Conservation (phyloP, 176 grass and related monocot genomes). For the Oryza nivara region DNA sequence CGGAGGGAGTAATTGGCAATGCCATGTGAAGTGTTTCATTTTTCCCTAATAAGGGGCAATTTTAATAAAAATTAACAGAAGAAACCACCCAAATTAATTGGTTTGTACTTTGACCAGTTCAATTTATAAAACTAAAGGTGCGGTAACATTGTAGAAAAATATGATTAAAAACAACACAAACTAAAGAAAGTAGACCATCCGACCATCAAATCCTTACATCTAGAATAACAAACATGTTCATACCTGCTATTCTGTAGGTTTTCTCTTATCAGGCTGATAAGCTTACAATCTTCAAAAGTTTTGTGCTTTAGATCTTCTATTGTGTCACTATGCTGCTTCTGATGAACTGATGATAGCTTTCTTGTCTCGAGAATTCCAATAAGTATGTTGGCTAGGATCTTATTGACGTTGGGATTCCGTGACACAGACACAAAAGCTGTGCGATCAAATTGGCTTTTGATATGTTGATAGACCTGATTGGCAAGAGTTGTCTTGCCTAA, state of each 20-base stretch:
- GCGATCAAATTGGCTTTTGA: slow-evolving; percentile 27
- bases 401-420: slow-evolving; percentile 7
- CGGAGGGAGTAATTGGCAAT: neutral
- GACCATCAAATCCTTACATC: neutral
- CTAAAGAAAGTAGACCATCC: neutral
- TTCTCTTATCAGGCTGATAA: slow-evolving; percentile 17
- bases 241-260: slow-evolving; percentile 35
- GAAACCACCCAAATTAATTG: neutral
- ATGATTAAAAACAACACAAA: neutral
- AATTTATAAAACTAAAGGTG: neutral
- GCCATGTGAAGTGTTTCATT: neutral
- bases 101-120: neutral
- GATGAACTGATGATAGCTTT: neutral
- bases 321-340: neutral
- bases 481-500: slow-evolving; percentile 45
- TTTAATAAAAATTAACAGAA: neutral
- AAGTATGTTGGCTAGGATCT: slow-evolving; percentile 23
- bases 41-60: neutral
- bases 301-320: neutral
- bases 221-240: neutral
- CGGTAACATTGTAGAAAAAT: neutral
- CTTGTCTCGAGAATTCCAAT: neutral
- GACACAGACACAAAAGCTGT: slow-evolving; percentile 27
- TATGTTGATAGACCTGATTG: slow-evolving; percentile 34
- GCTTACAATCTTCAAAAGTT: neutral